phyloP scores from a whole-genome alignment of 179 eudicot genomes.

The Actinidia chinensis region DNA sequence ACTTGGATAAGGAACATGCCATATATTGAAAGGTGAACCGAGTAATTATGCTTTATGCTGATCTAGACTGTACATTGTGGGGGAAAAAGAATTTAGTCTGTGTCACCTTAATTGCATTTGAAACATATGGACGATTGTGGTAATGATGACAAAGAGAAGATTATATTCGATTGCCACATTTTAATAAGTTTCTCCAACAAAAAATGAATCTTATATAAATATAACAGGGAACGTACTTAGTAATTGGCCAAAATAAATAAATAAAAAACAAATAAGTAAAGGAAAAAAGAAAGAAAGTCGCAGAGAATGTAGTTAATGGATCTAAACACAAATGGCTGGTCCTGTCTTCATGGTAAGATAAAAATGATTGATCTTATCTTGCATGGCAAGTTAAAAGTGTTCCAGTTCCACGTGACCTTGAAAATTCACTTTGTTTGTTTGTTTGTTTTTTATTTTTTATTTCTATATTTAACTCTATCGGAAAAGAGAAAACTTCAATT shows the following conservation, averaged over 20 bases:
- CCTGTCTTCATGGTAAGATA: neutral
- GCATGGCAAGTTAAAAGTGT: neutral
- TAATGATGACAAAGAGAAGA: neutral
- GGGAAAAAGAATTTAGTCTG: neutral
- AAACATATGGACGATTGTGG: neutral
- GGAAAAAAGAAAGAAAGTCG: too few species aligned
- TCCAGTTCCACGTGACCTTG: neutral
- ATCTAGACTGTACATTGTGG: neutral
- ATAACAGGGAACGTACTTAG: neutral
- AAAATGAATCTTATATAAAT: neutral
- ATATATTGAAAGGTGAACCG: constrained; percentile 43
- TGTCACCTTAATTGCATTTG: neutral
- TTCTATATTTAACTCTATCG: too few species aligned
- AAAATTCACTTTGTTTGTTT: neutral
- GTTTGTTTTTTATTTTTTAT: too few species aligned
- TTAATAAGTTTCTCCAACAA: neutral
- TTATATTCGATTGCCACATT: neutral
- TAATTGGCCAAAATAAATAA: too few species aligned
- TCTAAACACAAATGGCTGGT: neutral
- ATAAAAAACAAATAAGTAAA: too few species aligned
- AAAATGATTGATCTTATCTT: neutral
- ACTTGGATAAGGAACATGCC: constrained; percentile 94
- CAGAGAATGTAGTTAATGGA: neutral
- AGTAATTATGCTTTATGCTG: neutral
- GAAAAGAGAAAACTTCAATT: too few species aligned